phyloP scores from a whole-genome alignment of 1,284 basidiomycete genomes.

The Irpex sp. region DNA sequence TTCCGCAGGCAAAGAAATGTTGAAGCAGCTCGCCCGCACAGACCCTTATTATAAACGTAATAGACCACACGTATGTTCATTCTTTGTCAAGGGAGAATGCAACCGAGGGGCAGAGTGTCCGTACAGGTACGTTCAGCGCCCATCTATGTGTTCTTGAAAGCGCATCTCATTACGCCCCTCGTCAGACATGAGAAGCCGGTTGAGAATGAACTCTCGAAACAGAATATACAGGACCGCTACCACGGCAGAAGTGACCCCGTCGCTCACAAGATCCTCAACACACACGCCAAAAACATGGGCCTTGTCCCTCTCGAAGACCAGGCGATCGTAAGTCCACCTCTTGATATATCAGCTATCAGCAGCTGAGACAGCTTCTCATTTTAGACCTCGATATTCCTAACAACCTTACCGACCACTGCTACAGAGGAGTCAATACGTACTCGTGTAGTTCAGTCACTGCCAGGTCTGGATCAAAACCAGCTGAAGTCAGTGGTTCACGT shows the following conservation, averaged over 20 bases:
- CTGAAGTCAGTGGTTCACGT: constrained; percentile 87
- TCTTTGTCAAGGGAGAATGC: constrained; percentile 95
- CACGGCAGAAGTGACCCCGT: constrained; percentile 90
- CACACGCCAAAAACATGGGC: constrained; percentile 74
- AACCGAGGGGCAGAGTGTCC: constrained; percentile 91
- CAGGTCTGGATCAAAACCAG: constrained; percentile 62
- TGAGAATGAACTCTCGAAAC: constrained; percentile 81
- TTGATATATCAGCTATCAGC: not conserved
- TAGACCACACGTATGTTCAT: constrained; percentile 90
- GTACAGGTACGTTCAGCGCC: constrained; percentile 53
- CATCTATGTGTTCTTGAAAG: not conserved
- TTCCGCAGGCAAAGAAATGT: constrained; percentile 89
- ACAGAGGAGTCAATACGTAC: constrained; percentile 81
- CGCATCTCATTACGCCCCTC: not conserved
- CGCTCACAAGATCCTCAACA: constrained; percentile 80
- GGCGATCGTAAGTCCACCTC: constrained; percentile 62
- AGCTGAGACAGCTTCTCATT: constrained; percentile 6
- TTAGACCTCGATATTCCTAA: constrained; percentile 90
- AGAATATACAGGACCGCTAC: constrained; percentile 91
- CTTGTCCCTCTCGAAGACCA: constrained; percentile 88
- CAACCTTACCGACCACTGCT: constrained; percentile 72
- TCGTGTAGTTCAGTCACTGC: constrained; percentile 68
- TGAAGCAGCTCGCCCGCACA: constrained; percentile 89
- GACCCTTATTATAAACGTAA: constrained; percentile 98
- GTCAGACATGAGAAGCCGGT: constrained; percentile 83